Conservation (phyloP, 2,329 filamentous ascomycete species). For the Pseudopithomyces maydicus region DNA sequence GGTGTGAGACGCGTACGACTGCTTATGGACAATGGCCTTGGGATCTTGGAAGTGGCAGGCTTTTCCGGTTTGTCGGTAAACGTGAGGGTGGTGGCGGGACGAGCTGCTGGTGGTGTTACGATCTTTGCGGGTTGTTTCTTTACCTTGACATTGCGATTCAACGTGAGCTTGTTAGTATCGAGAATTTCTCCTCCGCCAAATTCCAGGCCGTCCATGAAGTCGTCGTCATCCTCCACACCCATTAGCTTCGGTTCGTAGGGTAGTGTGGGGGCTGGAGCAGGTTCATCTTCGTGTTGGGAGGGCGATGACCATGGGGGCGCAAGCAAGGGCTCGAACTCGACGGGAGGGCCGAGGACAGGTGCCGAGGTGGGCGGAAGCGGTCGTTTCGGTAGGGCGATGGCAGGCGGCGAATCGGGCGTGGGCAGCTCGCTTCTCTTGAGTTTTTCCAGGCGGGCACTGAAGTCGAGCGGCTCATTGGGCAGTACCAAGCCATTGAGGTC, state of each 20-base stretch:
- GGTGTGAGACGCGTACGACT: constrained; percentile 73
- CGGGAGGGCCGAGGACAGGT: constrained; percentile 23
- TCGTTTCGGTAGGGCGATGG: constrained; percentile 25
- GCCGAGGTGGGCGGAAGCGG: constrained; percentile 38
- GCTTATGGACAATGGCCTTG: constrained; percentile 68
- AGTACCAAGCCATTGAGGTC: constrained; percentile 87
- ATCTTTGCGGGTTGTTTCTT: constrained; percentile 65
- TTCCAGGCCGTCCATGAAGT: constrained; percentile 86
- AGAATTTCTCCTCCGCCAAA: constrained; percentile 84
- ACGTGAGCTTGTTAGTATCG: constrained; percentile 76
- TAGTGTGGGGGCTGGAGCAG: constrained; percentile 8
- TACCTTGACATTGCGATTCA: constrained; percentile 91
- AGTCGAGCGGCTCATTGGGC: constrained; percentile 81
- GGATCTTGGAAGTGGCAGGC: constrained; percentile 70
- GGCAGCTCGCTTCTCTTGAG: constrained; percentile 60
- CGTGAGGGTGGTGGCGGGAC: constrained; percentile 80
- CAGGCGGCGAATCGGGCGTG: constrained; percentile 26
- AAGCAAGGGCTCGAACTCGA: constrained; percentile 20
- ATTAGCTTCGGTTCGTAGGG: constrained; percentile 22
- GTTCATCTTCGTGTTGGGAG: constrained; percentile 26
- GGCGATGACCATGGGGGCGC: constrained; percentile 19
- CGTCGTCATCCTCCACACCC: constrained; percentile 59
- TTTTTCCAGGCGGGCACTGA: constrained; percentile 76
- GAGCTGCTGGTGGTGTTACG: constrained; percentile 70
- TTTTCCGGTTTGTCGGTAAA: constrained; percentile 74